Evolutionary conservation across 78 protist species (phyloP).

Genomic region (Isochrysis galbana): DNA sequence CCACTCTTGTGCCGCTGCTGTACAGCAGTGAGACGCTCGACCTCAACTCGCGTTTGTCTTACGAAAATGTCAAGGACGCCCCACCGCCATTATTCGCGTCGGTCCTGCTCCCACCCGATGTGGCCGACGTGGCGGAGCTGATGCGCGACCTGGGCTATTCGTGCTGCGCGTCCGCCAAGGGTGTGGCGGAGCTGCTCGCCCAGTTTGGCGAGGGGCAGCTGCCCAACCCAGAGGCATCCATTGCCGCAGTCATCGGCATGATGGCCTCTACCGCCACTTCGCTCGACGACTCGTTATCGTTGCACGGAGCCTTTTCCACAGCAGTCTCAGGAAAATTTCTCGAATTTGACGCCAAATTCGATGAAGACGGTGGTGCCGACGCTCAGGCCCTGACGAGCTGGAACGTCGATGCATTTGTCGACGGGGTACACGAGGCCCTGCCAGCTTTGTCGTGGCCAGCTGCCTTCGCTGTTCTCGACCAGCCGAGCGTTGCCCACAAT

Average conservation of each 20-base stretch:
- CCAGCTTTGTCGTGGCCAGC: slow-evolving; percentile 39
- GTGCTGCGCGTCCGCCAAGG: neutral
- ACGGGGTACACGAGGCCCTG: neutral
- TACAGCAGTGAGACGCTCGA: neutral
- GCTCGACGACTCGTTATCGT: neutral
- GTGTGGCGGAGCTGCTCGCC: neutral
- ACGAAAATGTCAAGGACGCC: neutral
- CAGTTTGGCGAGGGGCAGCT: neutral
- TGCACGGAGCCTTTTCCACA: neutral
- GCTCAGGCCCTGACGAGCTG: neutral
- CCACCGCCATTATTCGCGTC: neutral
- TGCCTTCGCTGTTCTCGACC: slow-evolving; percentile 47
- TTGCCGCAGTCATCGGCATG: neutral
- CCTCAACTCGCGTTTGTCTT: neutral
- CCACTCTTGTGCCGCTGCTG: neutral
- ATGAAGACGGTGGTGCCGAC: neutral
- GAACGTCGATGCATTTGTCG: slow-evolving; percentile 44
- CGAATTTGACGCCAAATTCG: neutral
- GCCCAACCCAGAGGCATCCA: neutral
- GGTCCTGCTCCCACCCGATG: neutral
- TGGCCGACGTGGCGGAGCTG: neutral
- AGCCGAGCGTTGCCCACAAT: slow-evolving; percentile 9
- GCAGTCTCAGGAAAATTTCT: neutral
- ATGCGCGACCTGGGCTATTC: slow-evolving; percentile 6
- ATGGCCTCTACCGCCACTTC: neutral